These are phyloP conservation scores for Fomitopsis pulvina DNA, from an alignment of 768 basidiomycete genomes.

Conservation along the genomic window DNA sequence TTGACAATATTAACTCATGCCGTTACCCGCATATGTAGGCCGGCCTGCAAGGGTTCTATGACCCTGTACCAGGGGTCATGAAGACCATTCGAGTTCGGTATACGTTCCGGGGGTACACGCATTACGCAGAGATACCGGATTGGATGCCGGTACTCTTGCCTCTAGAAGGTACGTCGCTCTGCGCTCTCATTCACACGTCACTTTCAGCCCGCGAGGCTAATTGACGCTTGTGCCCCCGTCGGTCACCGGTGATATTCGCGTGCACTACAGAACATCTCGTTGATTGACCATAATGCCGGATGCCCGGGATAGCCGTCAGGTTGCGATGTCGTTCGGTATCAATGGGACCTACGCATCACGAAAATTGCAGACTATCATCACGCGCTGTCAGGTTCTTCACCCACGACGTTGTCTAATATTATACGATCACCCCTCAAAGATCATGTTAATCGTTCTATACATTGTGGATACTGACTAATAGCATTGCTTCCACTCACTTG, in stretches of 20 bases:
- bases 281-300: slow-evolving; percentile 1
- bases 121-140: slow-evolving; percentile 75
- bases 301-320: background rate
- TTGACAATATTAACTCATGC: background rate
- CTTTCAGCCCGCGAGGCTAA: background rate
- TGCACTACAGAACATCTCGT: background rate
- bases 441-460: too few species aligned
- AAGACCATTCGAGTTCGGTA: slow-evolving; percentile 73
- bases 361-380: background rate
- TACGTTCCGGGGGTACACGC: slow-evolving; percentile 63
- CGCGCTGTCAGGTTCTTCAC: background rate
- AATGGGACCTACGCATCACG: background rate
- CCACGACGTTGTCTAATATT: background rate
- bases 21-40: slow-evolving; percentile 28
- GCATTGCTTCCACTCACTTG: background rate
- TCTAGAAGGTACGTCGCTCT: slow-evolving; percentile 50
- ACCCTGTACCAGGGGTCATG: slow-evolving; percentile 67
- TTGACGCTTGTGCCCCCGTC: background rate
- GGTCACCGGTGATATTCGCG: background rate
- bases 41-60: slow-evolving; percentile 81
- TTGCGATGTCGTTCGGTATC: background rate
- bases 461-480: background rate
- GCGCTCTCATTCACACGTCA: background rate
- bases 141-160: slow-evolving; percentile 66
- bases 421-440: background rate